A percentile compares a stretch with the other conserved stretches of the same genome.
These are phyloP conservation scores for Colletotrichum sp. DNA, from an alignment of 2,329 filamentous ascomycete species.

Conservation along the genomic window DNA sequence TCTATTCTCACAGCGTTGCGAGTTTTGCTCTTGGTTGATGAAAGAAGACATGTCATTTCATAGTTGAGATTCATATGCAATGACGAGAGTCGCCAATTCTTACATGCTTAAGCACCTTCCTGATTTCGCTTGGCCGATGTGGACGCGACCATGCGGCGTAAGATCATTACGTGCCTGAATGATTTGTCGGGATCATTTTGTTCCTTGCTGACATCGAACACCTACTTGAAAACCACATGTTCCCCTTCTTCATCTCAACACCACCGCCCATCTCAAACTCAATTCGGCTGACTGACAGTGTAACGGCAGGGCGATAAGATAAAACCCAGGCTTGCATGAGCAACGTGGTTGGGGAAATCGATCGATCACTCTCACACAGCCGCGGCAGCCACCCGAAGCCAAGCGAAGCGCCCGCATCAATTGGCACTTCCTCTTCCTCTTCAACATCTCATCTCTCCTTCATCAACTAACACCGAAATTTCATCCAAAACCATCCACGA, in stretches of 20 bases:
- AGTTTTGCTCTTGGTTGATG: not conserved
- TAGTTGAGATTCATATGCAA: not conserved
- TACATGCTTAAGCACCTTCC: not conserved
- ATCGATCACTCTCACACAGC: not conserved
- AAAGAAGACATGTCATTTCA: not conserved
- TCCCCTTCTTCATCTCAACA: not conserved
- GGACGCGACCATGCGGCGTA: not conserved
- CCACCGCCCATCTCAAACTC: not conserved
- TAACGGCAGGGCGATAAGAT: not conserved
- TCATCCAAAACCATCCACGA: not conserved
- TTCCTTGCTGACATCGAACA: not conserved
- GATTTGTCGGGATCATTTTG: not conserved
- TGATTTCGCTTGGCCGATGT: not conserved
- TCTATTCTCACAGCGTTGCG: not conserved
- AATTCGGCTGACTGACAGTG: not conserved
- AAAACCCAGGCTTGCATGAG: not conserved
- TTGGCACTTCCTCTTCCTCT: not conserved
- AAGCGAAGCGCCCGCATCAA: not conserved
- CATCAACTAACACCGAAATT: too few species aligned
- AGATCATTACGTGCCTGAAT: not conserved
- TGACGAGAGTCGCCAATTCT: not conserved
- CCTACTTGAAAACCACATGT: not conserved
- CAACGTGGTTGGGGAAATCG: not conserved
- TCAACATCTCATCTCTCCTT: not conserved
- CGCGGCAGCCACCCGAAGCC: not conserved